Conservation (phyloP, 2,329 filamentous ascomycete species). For the Calonectria crousiana region DNA sequence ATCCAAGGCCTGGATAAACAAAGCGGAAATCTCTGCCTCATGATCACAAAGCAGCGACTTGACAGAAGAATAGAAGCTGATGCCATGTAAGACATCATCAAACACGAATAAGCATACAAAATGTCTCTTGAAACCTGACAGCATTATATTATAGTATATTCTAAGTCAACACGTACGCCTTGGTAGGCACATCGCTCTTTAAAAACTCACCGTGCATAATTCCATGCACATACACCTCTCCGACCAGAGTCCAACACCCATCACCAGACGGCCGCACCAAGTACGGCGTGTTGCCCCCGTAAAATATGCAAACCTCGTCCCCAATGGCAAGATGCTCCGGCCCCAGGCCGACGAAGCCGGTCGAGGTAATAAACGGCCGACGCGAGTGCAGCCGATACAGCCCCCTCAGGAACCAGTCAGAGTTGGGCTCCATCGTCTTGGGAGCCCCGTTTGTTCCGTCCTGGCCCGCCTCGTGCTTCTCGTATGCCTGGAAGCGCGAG, state of each 20-base stretch:
- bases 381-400: constrained; percentile 10
- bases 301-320: constrained; percentile 7
- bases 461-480: not conserved
- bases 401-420: not conserved
- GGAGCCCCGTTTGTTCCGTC: not conserved
- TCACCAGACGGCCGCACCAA: not conserved
- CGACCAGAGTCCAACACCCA: constrained; percentile 7
- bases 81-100: no score
- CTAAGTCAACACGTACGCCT: not conserved
- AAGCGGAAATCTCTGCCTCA: no score
- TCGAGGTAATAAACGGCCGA: constrained; percentile 4
- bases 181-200: not conserved
- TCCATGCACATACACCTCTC: constrained; percentile 22
- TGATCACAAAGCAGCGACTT: no score
- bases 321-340: not conserved
- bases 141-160: not conserved
- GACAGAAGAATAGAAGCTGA: no score
- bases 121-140: not conserved
- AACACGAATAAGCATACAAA: no score
- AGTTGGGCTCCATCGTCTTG: not conserved
- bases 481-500: not conserved
- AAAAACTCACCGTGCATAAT: constrained; percentile 20
- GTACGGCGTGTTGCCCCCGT: not conserved
- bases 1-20: no score
- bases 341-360: not conserved